These are phyloP conservation scores for Chytridium lagenaria DNA, from an alignment of 371 early-diverging fungal genomes.

Conservation along the genomic window DNA sequence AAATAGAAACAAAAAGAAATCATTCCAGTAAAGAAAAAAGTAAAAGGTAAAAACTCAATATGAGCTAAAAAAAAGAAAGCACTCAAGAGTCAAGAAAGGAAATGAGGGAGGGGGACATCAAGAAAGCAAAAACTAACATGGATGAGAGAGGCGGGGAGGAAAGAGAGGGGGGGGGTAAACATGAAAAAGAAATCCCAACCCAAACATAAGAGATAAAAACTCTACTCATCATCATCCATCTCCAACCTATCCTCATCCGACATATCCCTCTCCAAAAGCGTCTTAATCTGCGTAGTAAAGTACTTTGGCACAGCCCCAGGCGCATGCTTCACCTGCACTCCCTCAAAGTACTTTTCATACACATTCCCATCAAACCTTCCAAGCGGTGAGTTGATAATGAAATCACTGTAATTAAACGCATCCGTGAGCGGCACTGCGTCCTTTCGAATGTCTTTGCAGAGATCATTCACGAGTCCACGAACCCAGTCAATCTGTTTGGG, in stretches of 20 bases:
- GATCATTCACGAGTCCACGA: conserved; percentile 58
- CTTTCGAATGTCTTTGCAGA: conserved; percentile 77
- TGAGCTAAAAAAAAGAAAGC: neutral
- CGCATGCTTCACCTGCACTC: conserved; percentile 79
- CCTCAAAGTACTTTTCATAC: conserved; percentile 83
- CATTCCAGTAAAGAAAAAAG: neutral
- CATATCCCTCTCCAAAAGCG: conserved; percentile 71
- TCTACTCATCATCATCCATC: conserved; percentile 59
- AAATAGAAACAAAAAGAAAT: neutral
- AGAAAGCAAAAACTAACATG: neutral
- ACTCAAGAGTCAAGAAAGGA: neutral
- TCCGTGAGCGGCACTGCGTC: conserved; percentile 88
- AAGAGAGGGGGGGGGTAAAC: neutral
- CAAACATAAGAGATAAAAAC: neutral
- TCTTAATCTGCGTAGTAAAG: conserved; percentile 81
- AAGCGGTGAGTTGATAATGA: conserved; percentile 86
- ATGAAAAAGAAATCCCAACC: neutral
- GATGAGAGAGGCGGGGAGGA: neutral
- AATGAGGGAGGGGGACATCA: neutral
- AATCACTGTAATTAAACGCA: conserved; percentile 86
- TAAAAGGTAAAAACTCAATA: neutral
- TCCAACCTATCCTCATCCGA: conserved; percentile 60
- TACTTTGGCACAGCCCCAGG: conserved; percentile 75
- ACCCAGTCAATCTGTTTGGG: conserved; percentile 67
- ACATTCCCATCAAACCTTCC: conserved; percentile 89